Evolutionary conservation across 1,284 basidiomycete genomes (phyloP).

Genomic region (Malassezia psittaci): DNA sequence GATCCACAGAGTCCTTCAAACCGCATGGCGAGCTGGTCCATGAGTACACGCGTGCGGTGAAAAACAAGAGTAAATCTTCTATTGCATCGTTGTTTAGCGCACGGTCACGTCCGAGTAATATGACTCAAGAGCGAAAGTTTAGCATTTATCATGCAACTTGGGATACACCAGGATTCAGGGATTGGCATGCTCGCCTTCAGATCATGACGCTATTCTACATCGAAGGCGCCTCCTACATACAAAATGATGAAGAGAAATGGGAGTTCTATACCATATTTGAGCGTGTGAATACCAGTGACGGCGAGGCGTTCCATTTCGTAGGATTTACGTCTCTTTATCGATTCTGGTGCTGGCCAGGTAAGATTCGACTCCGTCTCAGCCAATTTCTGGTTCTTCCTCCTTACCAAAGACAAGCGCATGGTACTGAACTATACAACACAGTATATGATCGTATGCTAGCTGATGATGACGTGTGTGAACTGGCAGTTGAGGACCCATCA

Average conservation of each 20-base stretch:
- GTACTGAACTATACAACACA: conserved; percentile 63
- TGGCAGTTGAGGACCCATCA: conserved; percentile 93
- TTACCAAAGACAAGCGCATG: conserved; percentile 75
- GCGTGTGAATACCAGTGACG: conserved; percentile 10
- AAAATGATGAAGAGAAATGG: conserved; percentile 52
- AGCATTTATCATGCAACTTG: conserved; percentile 55
- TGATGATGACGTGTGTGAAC: conserved; percentile 64
- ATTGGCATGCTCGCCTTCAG: conserved; percentile 90
- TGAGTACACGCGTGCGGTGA: conserved; percentile 57
- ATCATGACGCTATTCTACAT: conserved; percentile 88
- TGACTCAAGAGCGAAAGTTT: conserved; percentile 17
- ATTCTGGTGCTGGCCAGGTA: conserved; percentile 36
- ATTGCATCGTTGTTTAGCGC: conserved; percentile 1
- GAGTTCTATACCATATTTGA: conserved; percentile 48
- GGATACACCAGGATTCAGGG: conserved; percentile 76
- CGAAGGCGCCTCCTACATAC: conserved; percentile 70
- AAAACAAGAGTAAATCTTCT: conserved; percentile 26
- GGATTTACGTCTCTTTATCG: conserved; percentile 34
- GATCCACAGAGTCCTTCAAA: conserved; percentile 64
- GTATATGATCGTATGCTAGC: conserved; percentile 69
- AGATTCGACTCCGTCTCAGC: conserved; percentile 47
- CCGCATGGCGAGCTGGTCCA: conserved; percentile 68
- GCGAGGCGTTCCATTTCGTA: conserved; percentile 63
- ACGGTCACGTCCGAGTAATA: background rate
- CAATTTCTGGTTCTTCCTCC: conserved; percentile 90